Percentiles rank a stretch among this genome's conserved stretches.
Evolutionary conservation across 139 green algal species (phyloP).

Genomic region (Micromonas commoda): DNA sequence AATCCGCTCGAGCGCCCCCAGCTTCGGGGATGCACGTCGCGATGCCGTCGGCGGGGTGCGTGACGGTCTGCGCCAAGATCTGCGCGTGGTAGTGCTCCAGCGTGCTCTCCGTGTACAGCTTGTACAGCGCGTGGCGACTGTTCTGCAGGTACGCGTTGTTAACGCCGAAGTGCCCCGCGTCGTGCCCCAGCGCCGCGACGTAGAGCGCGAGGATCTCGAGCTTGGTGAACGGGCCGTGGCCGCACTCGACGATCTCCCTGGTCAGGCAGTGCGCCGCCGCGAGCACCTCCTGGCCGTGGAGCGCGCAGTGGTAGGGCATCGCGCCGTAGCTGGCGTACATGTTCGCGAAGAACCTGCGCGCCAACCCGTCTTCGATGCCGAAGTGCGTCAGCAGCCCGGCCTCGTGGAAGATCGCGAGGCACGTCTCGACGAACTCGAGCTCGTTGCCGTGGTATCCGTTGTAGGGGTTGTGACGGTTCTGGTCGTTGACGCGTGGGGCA

Average conservation of each 20-base stretch:
- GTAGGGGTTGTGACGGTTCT: neutral
- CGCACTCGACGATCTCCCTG: neutral
- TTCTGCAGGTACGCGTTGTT: slow-evolving; percentile 57
- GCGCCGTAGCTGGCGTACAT: slow-evolving; percentile 23
- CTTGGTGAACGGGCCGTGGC: slow-evolving; percentile 24
- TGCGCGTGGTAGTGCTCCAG: neutral
- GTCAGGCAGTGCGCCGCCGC: neutral
- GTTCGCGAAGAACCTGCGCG: neutral
- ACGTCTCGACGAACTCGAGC: neutral
- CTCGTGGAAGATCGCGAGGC: neutral
- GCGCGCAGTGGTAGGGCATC: slow-evolving; percentile 30
- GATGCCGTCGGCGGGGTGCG: neutral
- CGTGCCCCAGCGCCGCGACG: slow-evolving; percentile 54
- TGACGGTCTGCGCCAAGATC: neutral
- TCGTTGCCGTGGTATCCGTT: neutral
- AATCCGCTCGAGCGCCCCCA: neutral
- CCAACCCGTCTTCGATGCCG: neutral
- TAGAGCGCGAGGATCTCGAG: slow-evolving; percentile 48
- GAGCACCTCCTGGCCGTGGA: slow-evolving; percentile 13
- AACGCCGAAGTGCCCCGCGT: slow-evolving; percentile 58
- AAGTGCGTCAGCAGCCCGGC: neutral
- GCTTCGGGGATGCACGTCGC: neutral
- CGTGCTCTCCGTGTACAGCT: slow-evolving; percentile 51
- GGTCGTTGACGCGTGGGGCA: neutral
- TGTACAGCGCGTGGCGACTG: slow-evolving; percentile 37